A percentile compares a stretch with the other conserved stretches of the same genome.
Conservation (phyloP, 2,329 filamentous ascomycete species). For the Alternaria brassicicola region DNA sequence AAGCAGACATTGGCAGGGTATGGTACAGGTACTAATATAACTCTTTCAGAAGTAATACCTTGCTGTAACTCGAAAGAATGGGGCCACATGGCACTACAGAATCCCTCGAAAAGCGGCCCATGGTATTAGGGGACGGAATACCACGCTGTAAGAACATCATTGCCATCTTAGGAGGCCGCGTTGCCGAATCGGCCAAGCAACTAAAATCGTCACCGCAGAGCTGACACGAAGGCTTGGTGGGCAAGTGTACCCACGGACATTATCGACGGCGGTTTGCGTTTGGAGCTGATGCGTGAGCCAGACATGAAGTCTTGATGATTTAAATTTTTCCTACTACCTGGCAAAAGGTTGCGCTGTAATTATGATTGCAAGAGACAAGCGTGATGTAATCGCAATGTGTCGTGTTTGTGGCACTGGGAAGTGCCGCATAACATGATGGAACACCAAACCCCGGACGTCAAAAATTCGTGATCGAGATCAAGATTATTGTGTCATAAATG, state of each 20-base stretch:
- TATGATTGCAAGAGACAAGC: background rate
- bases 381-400: background rate
- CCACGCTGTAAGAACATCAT: background rate
- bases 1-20: too few species aligned
- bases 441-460: background rate
- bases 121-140: background rate
- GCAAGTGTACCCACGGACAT: background rate
- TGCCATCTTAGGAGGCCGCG: background rate
- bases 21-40: background rate
- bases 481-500: background rate
- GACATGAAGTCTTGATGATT: background rate
- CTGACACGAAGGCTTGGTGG: background rate
- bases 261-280: background rate
- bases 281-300: background rate
- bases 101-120: background rate
- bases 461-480: background rate
- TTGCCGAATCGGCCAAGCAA: background rate
- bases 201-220: background rate
- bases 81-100: background rate
- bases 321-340: background rate
- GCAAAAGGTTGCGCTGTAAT: background rate
- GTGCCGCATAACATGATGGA: background rate
- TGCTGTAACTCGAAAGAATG: background rate
- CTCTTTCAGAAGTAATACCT: background rate
- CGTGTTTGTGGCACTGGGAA: background rate